Evolutionary conservation across 2,329 filamentous ascomycete genomes (phyloP), one percentile per base, ranked within the genome.

Genomic region (Verticillium nonalfalfae): DNA sequence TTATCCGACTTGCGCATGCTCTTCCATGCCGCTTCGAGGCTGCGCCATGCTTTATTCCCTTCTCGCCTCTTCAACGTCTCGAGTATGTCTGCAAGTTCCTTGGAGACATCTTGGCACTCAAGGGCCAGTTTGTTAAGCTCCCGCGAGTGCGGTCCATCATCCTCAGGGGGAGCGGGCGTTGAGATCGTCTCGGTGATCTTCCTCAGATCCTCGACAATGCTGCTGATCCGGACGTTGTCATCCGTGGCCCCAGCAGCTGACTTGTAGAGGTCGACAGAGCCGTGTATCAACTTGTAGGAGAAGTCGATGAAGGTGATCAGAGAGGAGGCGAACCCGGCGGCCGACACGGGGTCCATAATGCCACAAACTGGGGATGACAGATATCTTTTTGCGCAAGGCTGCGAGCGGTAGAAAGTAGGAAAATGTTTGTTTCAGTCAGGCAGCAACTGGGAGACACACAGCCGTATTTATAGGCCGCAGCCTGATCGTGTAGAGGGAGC

Each of bases 151-250:
- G 3, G 4, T 11, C 26, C 26, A 15, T 45, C 14, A 6, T 26
- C 13, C 14, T 7, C 14, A 7, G 18, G 33, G 13, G 33, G n/a
- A 5, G 21, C 11, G 4, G 58, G 40, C 26, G 34, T 9, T 15
- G 40, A 18, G 21, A 56, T 62, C 40, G 38, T 58, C 50, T 58
- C 56, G 7, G 61, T 61, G 14, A 45, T 55, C 4, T 56, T 55
- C 21, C 57, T 45, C 4, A 64, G 57, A 33, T 61, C 62, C n/a
- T 34, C 34, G 9, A 62, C 55, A 33, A 64, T 40, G 11, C n/a
- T 58, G 33, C 36, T 18, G 34, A 61, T 59, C 13, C 56, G 58
- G 11, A 18, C 74, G 34, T 59, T 56, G 3, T 61, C 60, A 18
- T 26, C n/a, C 4, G 60, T 45, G 50, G 26, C 33, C 7, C 60